Percentiles rank a stretch among this genome's conserved stretches.
Evolutionary conservation across 2,329 filamentous ascomycete genomes (phyloP).

Genomic region (Periglandula ipomoeae): DNA sequence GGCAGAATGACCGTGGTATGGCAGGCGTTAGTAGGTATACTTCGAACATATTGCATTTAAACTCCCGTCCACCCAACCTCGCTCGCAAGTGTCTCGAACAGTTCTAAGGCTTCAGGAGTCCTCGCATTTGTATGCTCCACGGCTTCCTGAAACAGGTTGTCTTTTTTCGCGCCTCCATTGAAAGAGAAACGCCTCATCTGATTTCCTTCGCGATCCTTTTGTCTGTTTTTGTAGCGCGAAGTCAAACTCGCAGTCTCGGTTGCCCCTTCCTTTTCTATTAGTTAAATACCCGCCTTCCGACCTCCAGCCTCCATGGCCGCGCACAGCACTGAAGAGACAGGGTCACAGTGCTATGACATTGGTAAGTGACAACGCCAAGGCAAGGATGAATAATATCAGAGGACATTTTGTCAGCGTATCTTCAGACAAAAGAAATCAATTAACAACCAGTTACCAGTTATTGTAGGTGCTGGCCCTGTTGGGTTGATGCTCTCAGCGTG

Average conservation of each 20-base stretch:
- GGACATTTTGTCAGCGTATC: not conserved
- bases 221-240: too few relatives aligned
- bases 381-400: not conserved
- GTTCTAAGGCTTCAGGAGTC: too few relatives aligned
- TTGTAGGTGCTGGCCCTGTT: conserved; percentile 82
- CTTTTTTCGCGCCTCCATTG: too few relatives aligned
- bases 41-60: too few relatives aligned
- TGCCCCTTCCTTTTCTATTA: not conserved
- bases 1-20: not conserved
- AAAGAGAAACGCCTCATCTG: too few relatives aligned
- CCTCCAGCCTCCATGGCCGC: not conserved
- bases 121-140: too few relatives aligned
- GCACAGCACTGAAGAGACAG: not conserved
- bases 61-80: not conserved
- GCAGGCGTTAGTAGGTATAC: not conserved
- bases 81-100: not conserved
- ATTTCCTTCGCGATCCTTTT: too few relatives aligned
- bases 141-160: too few relatives aligned
- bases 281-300: not conserved
- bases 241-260: not conserved
- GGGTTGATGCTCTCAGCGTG: conserved; percentile 82
- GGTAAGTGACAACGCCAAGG: conserved; percentile 21
- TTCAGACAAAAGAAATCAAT: not conserved
- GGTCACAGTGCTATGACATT: conserved; percentile 31
- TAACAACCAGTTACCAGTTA: conserved; percentile 44